These are phyloP conservation scores for Tylopilus felleus DNA, from an alignment of 768 basidiomycete species.

Conservation along the genomic window DNA sequence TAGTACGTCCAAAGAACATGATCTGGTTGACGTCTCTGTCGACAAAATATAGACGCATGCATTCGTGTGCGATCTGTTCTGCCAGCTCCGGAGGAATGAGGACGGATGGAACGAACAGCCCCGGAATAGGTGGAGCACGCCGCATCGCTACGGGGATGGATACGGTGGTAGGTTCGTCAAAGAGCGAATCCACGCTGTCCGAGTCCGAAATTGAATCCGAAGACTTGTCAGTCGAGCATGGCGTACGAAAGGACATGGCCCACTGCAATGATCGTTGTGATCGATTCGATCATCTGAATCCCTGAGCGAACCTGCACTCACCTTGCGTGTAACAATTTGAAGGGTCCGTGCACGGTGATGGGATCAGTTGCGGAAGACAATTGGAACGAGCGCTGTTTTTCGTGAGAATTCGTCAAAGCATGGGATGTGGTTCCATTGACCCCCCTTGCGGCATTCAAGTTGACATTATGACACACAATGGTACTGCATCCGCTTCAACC, in stretches of 20 bases:
- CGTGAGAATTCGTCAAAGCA: constrained; percentile 19
- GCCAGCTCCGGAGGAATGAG: constrained; percentile 51
- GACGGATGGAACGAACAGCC: constrained; percentile 57
- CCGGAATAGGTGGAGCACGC: constrained; percentile 55
- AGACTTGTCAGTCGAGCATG: neutral
- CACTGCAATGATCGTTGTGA: neutral
- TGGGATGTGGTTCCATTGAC: too few species aligned
- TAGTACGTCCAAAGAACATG: constrained; percentile 74
- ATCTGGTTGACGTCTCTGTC: constrained; percentile 62
- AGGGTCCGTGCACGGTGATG: neutral
- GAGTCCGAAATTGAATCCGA: constrained; percentile 15
- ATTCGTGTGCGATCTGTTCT: constrained; percentile 45
- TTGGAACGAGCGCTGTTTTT: neutral
- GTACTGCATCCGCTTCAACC: too few species aligned
- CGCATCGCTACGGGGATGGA: constrained; percentile 27
- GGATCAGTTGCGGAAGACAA: constrained; percentile 1
- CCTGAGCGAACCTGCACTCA: constrained; percentile 1
- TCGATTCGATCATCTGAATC: too few species aligned
- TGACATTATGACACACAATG: too few species aligned
- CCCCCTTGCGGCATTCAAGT: too few species aligned
- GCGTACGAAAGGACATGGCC: constrained; percentile 8
- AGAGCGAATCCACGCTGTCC: constrained; percentile 43
- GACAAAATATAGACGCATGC: constrained; percentile 56
- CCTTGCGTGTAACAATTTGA: constrained; percentile 2
- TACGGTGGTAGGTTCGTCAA: constrained; percentile 39